Evolutionary conservation across 352 stramenopile genomes (phyloP).

Genomic region (Phytophthora constricta): DNA sequence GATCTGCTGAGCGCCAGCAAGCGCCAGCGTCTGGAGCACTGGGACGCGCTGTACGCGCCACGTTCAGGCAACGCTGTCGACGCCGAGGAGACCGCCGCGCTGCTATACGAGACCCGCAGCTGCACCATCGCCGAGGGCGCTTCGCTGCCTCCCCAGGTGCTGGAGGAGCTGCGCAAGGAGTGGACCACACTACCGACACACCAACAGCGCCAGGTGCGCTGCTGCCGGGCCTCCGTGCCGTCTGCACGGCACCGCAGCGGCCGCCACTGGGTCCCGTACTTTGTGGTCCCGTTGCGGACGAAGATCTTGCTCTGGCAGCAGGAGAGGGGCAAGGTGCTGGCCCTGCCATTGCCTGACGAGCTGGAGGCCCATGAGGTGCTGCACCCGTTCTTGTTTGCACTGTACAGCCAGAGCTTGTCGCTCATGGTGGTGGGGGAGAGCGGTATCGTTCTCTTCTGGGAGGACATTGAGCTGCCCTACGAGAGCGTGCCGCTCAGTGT

Average conservation of each 20-base stretch:
- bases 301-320: constrained; percentile 79
- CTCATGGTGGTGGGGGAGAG: constrained; percentile 72
- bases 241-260: constrained; percentile 57
- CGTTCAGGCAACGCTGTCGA: constrained; percentile 14
- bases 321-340: constrained; percentile 48
- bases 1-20: constrained; percentile 55
- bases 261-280: constrained; percentile 62
- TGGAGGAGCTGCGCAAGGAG: constrained; percentile 59
- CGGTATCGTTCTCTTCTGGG: constrained; percentile 81
- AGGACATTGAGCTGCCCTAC: constrained; percentile 81
- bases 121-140: constrained; percentile 60
- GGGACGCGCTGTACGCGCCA: constrained; percentile 28
- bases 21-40: constrained; percentile 67
- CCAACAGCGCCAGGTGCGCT: constrained; percentile 29
- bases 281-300: constrained; percentile 57
- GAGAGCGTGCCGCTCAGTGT: constrained; percentile 80
- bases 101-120: constrained; percentile 63
- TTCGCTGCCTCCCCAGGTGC: constrained; percentile 45
- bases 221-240: constrained; percentile 49
- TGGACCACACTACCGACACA: constrained; percentile 25
- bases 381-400: constrained; percentile 69
- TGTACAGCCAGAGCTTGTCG: constrained; percentile 70
- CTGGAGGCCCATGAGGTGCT: constrained; percentile 54
- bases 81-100: constrained; percentile 19
- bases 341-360: constrained; percentile 64